Evolutionary conservation across 495 filamentous ascomycete species (phyloP).

Genomic region (Ramalina intermedia): DNA sequence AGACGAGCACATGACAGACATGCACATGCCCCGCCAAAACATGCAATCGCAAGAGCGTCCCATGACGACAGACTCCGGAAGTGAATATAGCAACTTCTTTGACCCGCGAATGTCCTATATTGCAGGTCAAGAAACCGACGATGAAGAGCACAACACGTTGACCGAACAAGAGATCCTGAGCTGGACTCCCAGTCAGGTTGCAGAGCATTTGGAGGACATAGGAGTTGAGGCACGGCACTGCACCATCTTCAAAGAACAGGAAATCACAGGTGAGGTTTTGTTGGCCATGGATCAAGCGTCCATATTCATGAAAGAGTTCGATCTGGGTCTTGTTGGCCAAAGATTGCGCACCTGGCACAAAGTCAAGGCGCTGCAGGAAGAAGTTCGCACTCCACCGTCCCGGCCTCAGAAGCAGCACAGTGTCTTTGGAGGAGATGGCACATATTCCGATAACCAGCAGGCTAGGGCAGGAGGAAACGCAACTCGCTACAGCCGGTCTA

Average conservation of each 20-base stretch:
- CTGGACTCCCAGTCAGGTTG: conserved; percentile 69
- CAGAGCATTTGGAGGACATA: conserved; percentile 65
- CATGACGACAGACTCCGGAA: conserved; percentile 65
- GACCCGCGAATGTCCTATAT: conserved; percentile 76
- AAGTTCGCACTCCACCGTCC: conserved; percentile 39
- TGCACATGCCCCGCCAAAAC: conserved; percentile 59
- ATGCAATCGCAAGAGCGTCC: conserved; percentile 34
- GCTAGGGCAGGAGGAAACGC: conserved; percentile 23
- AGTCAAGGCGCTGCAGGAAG: conserved; percentile 76
- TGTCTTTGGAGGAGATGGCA: conserved; percentile 15
- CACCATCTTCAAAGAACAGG: conserved; percentile 87
- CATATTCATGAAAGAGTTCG: conserved; percentile 86
- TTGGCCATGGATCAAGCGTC: conserved; percentile 90
- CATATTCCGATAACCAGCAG: conserved; percentile 26
- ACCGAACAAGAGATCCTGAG: conserved; percentile 49
- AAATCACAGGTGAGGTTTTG: conserved; percentile 86
- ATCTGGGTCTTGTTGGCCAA: conserved; percentile 78
- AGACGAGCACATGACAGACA: conserved; percentile 92
- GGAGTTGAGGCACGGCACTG: conserved; percentile 78
- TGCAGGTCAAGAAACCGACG: conserved; percentile 74
- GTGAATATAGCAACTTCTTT: conserved; percentile 73
- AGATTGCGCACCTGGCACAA: conserved; percentile 92
- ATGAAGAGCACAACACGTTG: conserved; percentile 42
- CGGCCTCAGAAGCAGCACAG: conserved; percentile 15
- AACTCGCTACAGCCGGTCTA: conserved; percentile 19